phyloP scores from a whole-genome alignment of 2,329 filamentous ascomycete species.

The Camillea tinctor region DNA sequence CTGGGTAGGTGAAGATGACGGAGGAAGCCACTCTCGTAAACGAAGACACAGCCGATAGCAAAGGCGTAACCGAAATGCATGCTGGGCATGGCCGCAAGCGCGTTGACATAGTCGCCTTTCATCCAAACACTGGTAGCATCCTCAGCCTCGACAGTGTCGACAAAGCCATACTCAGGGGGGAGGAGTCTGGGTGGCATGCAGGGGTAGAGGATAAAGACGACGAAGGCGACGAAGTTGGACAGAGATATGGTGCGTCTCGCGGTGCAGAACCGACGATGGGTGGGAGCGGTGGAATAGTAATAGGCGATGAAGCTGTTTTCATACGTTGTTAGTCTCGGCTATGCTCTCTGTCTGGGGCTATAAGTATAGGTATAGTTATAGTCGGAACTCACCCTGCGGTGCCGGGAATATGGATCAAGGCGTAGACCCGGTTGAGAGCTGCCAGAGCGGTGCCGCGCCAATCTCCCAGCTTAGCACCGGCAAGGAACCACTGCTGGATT shows the following conservation, averaged over 20 bases:
- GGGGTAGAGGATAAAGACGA: conserved; percentile 46
- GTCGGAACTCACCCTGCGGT: conserved; percentile 44
- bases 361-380: too few species aligned
- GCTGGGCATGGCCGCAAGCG: conserved; percentile 57
- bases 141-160: conserved; percentile 37
- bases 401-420: conserved; percentile 50
- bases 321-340: background rate
- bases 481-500: conserved; percentile 28
- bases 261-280: conserved; percentile 35
- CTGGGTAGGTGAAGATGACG: conserved; percentile 31
- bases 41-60: conserved; percentile 50
- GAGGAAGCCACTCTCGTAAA: conserved; percentile 52
- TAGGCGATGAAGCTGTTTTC: conserved; percentile 43
- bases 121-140: conserved; percentile 54
- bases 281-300: conserved; percentile 40
- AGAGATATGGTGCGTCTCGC: conserved; percentile 48
- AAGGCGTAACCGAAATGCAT: conserved; percentile 58
- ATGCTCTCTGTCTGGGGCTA: background rate
- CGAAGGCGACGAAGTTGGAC: conserved; percentile 48
- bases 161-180: conserved; percentile 44
- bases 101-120: conserved; percentile 56
- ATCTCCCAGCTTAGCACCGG: conserved; percentile 37
- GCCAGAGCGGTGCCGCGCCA: conserved; percentile 37
- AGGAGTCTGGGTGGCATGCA: conserved; percentile 50
- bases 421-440: conserved; percentile 48